Evolutionary conservation across 257 asterid species (phyloP).

Genomic region (Petunia secreta): DNA sequence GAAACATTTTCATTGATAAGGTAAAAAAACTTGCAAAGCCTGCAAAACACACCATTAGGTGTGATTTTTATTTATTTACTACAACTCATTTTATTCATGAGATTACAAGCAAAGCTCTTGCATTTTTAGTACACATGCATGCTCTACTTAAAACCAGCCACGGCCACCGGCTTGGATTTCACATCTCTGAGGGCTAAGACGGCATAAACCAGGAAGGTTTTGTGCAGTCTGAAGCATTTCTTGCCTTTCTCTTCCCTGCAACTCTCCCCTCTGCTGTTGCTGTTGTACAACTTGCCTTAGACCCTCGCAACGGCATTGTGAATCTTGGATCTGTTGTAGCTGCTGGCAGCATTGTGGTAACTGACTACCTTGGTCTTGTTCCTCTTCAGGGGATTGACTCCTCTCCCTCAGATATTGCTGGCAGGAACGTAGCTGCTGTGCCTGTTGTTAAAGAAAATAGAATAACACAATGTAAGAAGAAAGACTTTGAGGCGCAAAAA

Average conservation of each 20-base stretch:
- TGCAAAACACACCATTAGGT: no score
- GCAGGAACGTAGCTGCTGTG: slow-evolving; percentile 43
- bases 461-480: no score
- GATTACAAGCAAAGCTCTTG: not conserved
- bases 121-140: not conserved
- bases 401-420: slow-evolving; percentile 43
- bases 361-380: not conserved
- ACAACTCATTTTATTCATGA: not conserved
- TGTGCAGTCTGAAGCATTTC: slow-evolving; percentile 55
- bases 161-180: slow-evolving; percentile 4
- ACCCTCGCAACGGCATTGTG: slow-evolving; percentile 51
- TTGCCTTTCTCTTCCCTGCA: slow-evolving; percentile 40
- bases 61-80: no score
- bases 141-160: not conserved
- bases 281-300: slow-evolving; percentile 39
- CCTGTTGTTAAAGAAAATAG: not conserved
- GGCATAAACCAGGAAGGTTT: slow-evolving; percentile 52
- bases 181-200: slow-evolving; percentile 44
- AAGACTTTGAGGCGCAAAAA: not conserved
- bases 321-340: slow-evolving; percentile 39
- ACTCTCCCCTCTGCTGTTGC: slow-evolving; percentile 25
- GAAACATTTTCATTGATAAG: no score
- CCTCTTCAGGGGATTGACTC: slow-evolving; percentile 22
- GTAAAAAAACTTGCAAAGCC: no score
- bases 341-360: slow-evolving; percentile 52